These are phyloP conservation scores for Selaginella tamariscina DNA, from an alignment of 75 land plant genomes.

Conservation along the genomic window DNA sequence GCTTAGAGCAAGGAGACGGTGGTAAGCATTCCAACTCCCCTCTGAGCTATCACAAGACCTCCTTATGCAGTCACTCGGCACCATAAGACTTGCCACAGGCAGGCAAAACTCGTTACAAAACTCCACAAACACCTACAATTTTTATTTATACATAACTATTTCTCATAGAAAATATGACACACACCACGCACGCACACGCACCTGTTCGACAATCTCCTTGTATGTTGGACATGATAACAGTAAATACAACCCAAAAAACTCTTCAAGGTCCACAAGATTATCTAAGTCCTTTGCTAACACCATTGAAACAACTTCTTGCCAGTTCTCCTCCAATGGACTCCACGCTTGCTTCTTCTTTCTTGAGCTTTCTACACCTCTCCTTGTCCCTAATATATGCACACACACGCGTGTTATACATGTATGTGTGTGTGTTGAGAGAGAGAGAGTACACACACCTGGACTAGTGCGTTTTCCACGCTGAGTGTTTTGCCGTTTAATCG, in stretches of 20 bases:
- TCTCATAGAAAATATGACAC: too few relatives aligned
- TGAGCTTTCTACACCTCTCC: too few relatives aligned
- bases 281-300: not conserved
- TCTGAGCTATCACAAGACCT: not conserved
- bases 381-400: too few relatives aligned
- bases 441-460: too few relatives aligned
- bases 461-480: too few relatives aligned
- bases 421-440: too few relatives aligned
- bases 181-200: too few relatives aligned
- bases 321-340: not conserved
- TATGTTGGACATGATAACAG: not conserved
- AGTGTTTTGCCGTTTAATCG: too few relatives aligned
- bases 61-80: not conserved
- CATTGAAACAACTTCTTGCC: not conserved
- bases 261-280: not conserved
- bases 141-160: too few relatives aligned
- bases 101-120: not conserved
- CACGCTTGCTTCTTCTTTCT: too few relatives aligned
- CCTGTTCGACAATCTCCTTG: not conserved
- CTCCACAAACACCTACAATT: not conserved
- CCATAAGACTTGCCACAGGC: not conserved
- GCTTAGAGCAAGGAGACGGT: not conserved
- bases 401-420: too few relatives aligned
- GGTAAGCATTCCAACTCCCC: not conserved
- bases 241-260: not conserved